phyloP scores from a whole-genome alignment of 805 yeast genomes.

The Barnettozyma californica region DNA sequence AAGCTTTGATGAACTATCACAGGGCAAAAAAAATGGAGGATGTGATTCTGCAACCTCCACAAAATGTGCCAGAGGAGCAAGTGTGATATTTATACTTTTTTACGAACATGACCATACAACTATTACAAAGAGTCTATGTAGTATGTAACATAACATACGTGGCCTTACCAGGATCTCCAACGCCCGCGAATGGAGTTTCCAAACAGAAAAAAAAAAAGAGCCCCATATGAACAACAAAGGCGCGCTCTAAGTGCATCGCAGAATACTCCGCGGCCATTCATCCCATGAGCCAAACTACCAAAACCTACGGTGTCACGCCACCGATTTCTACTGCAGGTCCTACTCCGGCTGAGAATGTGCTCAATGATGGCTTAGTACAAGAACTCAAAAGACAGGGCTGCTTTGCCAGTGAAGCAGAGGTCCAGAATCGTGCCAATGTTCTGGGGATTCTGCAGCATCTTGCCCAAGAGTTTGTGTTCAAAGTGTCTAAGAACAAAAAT shows the following conservation, averaged over 20 bases:
- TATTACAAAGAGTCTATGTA: neutral
- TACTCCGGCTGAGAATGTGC: conserved; percentile 66
- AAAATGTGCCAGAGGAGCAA: conserved; percentile 10
- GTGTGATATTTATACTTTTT: conserved; percentile 3
- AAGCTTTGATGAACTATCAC: conserved; percentile 66
- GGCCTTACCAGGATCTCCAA: neutral
- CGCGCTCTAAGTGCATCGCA: neutral
- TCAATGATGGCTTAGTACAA: conserved; percentile 71
- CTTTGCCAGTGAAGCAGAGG: conserved; percentile 82
- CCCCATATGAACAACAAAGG: neutral
- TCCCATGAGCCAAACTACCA: conserved; percentile 9
- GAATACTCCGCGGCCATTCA: neutral
- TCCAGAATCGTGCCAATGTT: conserved; percentile 74
- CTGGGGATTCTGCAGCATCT: conserved; percentile 65
- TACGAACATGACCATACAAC: neutral
- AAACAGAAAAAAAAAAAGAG: neutral
- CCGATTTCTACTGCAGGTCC: conserved; percentile 88
- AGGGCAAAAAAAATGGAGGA: conserved; percentile 75
- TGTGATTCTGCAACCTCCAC: conserved; percentile 46
- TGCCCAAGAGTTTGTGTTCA: conserved; percentile 76
- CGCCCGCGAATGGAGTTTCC: neutral
- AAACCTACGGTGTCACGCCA: conserved; percentile 26
- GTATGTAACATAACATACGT: neutral
- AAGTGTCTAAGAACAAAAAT: conserved; percentile 73
- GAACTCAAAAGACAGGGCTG: conserved; percentile 82